Percentiles rank a stretch among this genome's conserved stretches.
Evolutionary conservation across 2,329 filamentous ascomycete species (phyloP).

Genomic region (Juglanconis sp.): DNA sequence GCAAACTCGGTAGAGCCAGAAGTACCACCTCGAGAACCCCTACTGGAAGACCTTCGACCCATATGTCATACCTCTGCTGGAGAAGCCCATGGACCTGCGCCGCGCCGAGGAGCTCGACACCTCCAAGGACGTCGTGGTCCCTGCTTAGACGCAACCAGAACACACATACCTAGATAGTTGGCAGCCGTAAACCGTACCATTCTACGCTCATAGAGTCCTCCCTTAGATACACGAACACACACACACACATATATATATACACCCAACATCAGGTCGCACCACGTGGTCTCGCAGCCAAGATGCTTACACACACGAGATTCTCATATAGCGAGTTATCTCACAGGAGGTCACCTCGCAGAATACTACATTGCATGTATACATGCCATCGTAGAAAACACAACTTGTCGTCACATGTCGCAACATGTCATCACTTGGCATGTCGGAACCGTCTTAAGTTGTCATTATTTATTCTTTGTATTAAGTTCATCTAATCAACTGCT

Average conservation of each 20-base stretch:
- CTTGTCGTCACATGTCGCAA: neutral
- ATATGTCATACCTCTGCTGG: conserved; percentile 67
- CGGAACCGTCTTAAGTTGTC: neutral
- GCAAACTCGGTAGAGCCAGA: conserved; percentile 42
- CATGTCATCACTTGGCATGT: neutral
- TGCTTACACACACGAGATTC: no score
- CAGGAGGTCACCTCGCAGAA: neutral
- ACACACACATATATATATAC: no score
- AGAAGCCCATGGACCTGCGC: conserved; percentile 66
- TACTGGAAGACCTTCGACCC: conserved; percentile 77
- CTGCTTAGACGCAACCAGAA: conserved; percentile 10
- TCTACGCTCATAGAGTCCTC: no score
- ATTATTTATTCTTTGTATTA: conserved; percentile 22
- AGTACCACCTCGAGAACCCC: conserved; percentile 64
- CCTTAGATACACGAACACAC: no score
- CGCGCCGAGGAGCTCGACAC: conserved; percentile 66
- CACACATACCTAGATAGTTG: no score
- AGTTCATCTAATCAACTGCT: conserved; percentile 21
- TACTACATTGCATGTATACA: neutral
- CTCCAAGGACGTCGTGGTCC: conserved; percentile 43
- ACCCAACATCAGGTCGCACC: no score
- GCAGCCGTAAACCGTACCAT: no score
- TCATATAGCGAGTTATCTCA: no score
- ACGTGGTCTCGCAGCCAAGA: no score
- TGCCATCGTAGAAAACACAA: neutral